Base-by-base conservation (phyloP, 2,329 filamentous ascomycete genomes). In the Stagonosporopsis cucurbitacearum region DNA sequence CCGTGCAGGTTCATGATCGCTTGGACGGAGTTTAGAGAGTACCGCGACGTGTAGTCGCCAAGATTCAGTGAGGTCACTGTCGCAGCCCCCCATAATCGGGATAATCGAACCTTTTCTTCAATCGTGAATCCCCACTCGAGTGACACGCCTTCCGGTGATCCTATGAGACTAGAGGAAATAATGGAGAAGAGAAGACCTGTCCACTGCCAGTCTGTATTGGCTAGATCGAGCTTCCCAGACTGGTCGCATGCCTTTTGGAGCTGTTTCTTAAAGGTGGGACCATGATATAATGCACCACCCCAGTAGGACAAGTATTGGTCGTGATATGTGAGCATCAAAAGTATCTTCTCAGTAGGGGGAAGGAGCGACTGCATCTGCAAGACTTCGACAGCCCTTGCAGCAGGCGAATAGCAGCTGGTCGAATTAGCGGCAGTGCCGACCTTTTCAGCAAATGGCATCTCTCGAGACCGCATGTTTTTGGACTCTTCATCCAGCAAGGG, bases 1-100 rank as follows among this genome's bases (percentile, higher is more conserved):
- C 80, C 78, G n/a, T 81, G 81, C 26, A 81, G 67, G 1, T 77
- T 79, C 9, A 78, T 69, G 35, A 84, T 80, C 4, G 80, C 76
- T 60, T 82, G 77, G 3, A 82, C 72, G 0, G 70, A 58, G 59
- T 70, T 60, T 66, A 77, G 57, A 66, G 76, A 50, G 45, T 64
- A 63, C 52, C 67, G 62, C 62, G 74, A 79, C 46, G 78, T 80
- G 56, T 78, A 83, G 44, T 80, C 77, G 2, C 78, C 80, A 4
- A 77, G 67, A 33, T 81, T 78, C 2, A 84, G 67, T 59, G 78
- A 81, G 1, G 76, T 73, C 1, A 81, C 68, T 0, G 77, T 71
- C 13, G 80, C 79, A 37, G 77, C 77, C 50, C 79, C 79, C 80
- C 80, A 83, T 41, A 76, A 66, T 48, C 75, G 74, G 2, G 79